Conservation (phyloP, 2,329 filamentous ascomycete species). For the Aureobasidium sp. region DNA sequence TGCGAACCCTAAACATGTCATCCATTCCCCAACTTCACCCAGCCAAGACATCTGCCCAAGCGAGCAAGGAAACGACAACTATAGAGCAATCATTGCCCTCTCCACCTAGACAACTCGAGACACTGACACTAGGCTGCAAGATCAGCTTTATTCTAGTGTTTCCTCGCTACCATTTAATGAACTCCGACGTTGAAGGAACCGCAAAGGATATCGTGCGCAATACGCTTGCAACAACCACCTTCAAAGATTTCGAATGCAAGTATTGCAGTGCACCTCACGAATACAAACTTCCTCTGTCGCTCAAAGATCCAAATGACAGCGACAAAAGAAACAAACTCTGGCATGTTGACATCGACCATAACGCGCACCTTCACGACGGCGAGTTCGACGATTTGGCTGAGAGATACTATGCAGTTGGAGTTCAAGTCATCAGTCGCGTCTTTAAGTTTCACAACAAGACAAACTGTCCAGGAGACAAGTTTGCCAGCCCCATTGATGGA, state of each 20-base stretch:
- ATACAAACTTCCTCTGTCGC: background rate
- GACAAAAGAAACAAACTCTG: background rate
- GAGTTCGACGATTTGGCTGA: background rate
- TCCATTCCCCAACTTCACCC: background rate
- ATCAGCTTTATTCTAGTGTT: background rate
- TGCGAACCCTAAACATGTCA: background rate
- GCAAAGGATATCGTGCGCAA: background rate
- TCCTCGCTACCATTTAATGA: background rate
- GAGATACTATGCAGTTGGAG: background rate
- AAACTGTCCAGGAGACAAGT: background rate
- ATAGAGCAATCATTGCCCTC: background rate
- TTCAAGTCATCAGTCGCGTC: background rate
- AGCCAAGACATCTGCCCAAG: background rate
- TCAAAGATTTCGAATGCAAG: background rate
- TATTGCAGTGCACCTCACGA: background rate
- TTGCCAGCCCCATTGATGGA: background rate
- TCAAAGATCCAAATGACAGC: background rate
- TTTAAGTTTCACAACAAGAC: background rate
- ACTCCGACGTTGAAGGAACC: background rate
- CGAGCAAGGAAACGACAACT: background rate
- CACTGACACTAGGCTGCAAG: background rate
- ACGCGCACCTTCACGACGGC: background rate
- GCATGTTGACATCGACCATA: background rate
- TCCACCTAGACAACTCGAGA: background rate
- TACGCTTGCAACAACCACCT: background rate